Percentiles rank a stretch among this genome's conserved stretches.
phyloP scores from a whole-genome alignment of 2,329 filamentous ascomycete genomes.

The Leptographium galeiforme region DNA sequence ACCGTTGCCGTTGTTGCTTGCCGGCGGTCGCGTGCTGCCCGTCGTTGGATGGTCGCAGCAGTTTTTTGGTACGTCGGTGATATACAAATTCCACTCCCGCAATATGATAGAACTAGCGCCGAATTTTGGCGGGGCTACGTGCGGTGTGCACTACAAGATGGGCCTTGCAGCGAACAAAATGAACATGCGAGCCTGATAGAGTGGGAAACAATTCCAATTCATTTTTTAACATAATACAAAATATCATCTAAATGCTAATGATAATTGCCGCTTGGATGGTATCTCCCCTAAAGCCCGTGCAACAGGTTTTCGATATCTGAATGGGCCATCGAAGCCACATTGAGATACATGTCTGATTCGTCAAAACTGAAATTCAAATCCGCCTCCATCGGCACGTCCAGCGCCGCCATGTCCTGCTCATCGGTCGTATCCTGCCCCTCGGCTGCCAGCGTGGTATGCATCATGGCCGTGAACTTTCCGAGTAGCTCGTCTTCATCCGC shows the following conservation, averaged over 20 bases:
- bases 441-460: slow-evolving; percentile 18
- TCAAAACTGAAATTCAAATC: neutral
- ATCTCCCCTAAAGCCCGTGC: slow-evolving; percentile 24
- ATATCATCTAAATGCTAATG: no score
- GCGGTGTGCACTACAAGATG: neutral
- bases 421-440: slow-evolving; percentile 3
- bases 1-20: neutral
- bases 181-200: no score
- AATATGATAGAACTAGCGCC: neutral
- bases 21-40: neutral
- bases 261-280: no score
- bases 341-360: neutral
- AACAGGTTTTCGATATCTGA: slow-evolving; percentile 27
- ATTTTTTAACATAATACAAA: no score
- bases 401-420: neutral
- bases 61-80: neutral
- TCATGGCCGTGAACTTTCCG: slow-evolving; percentile 37
- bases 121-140: neutral
- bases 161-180: no score
- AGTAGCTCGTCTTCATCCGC: slow-evolving; percentile 41
- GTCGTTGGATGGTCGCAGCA: neutral
- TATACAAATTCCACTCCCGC: slow-evolving; percentile 1
- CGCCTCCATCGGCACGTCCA: neutral
- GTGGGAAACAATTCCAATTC: no score
- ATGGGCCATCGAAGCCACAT: slow-evolving; percentile 16